Base-by-base conservation (phyloP, 2,329 filamentous ascomycete species). In the Aspergillus sp. region DNA sequence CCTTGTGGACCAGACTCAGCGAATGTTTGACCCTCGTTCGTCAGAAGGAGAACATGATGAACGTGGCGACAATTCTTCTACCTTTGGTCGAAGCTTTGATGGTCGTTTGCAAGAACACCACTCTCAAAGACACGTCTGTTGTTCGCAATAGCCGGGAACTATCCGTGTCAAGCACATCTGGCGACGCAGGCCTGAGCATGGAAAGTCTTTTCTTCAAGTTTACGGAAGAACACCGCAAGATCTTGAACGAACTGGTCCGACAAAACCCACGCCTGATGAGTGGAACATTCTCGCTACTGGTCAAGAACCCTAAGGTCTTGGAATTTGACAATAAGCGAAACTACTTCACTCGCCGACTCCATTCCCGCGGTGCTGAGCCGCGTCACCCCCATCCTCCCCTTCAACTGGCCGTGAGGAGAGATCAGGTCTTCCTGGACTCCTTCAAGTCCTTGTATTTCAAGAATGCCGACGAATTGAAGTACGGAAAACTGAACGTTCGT, bases 251-350 rank as follows among this genome's bases (percentile, higher is more conserved):
- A 76, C 90, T 99, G 66, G 95, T 99, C 59, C 90, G 96, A 66
- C 92, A 96, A 73, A 98, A 96, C 68, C 95, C 96, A 31, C 96
- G 97, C 77, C 87, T 99, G 66, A 99, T 99, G 96, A 97, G 94
- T 62, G 95, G 95, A 57, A 97, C 94, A 3, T 97, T 99, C 79
- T 93, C 94, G 11, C 84, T 99, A 17, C 81, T 99, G 52, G 95
- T 98, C 65, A 97, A 97, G 83, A 99, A 99, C 74, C 96, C 95
- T 28, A 99, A 98, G 84, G 96, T 99, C 3, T 83, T 99, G 13
- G 95, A 99, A 74, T 99, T 99, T 72, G 95, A 99, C 81, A 99
- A 99, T 82, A 99, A 99, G 83, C 93, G 95, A 71, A 98, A 96
- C 80, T 99, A 96, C 84, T 99, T 99, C 83, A 97, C 89, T 75